Percentiles rank a stretch among this genome's conserved stretches.
phyloP scores from a whole-genome alignment of 495 filamentous ascomycete species.

The Xylaria curta region DNA sequence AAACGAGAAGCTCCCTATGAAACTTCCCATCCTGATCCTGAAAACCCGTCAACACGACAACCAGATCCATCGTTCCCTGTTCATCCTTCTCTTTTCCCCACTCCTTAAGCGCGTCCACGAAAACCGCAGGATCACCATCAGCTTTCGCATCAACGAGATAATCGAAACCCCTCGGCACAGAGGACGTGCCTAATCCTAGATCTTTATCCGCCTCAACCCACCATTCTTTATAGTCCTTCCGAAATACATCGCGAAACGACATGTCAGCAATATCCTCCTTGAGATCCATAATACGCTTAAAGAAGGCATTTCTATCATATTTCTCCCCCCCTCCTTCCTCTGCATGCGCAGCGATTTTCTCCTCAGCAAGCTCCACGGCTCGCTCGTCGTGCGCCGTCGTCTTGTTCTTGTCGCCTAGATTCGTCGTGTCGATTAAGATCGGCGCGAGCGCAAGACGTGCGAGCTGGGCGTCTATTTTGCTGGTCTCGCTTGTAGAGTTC shows the following conservation, averaged over 20 bases:
- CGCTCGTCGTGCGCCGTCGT: constrained; percentile 71
- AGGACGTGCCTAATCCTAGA: constrained; percentile 74
- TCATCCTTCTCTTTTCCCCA: constrained; percentile 61
- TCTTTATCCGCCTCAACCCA: constrained; percentile 65
- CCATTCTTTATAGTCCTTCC: constrained; percentile 96
- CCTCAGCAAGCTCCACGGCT: constrained; percentile 70
- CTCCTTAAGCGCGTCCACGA: constrained; percentile 42
- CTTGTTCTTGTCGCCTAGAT: constrained; percentile 72
- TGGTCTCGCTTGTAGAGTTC: background rate
- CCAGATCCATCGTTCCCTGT: constrained; percentile 60
- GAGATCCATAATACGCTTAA: constrained; percentile 64
- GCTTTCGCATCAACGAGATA: constrained; percentile 67
- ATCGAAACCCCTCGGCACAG: constrained; percentile 69
- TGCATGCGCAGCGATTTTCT: constrained; percentile 31
- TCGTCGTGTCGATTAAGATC: constrained; percentile 83
- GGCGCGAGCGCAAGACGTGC: constrained; percentile 80
- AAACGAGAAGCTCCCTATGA: constrained; percentile 75
- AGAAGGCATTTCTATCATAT: constrained; percentile 68
- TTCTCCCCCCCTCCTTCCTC: background rate
- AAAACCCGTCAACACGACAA: constrained; percentile 79
- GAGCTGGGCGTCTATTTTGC: constrained; percentile 57
- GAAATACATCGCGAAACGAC: constrained; percentile 73
- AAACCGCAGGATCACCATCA: constrained; percentile 34
- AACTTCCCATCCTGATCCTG: constrained; percentile 62
- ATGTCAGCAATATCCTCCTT: constrained; percentile 76